Evolutionary conservation across 805 yeast species (phyloP), one percentile per base, ranked within the genome.

Genomic region (Tetrapisispora nanseiensis): DNA sequence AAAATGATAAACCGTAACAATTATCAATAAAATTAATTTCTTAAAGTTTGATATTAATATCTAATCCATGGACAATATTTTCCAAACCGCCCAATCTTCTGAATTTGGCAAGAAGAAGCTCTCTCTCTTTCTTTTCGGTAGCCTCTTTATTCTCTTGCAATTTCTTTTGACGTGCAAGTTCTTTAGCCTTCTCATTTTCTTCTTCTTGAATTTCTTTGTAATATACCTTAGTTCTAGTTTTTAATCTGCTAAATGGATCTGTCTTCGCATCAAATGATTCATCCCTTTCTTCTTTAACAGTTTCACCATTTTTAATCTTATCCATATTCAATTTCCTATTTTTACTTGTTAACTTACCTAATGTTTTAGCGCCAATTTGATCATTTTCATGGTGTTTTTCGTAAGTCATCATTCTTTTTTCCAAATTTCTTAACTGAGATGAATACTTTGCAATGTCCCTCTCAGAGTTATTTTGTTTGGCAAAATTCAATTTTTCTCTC

Each of bases 161-260:
- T 40, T 69, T 71, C 45, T 70, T 70, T 41, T 68, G 69, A 39
- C 68, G 67, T 6, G 77, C 80, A 43, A 74, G 72, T 27, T 67
- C 71, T 43, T 75, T 67, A 3, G 80, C 82, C 59, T 70, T 73
- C 50, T 73, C 78, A 50, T 79, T 76, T 48, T 73, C 81, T 46
- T 71, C 74, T 47, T 71, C 70, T 47, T 72, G 76, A 37, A 71
- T 65, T 43, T 61, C 74, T 37, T 70, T 68, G 40, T 87, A 86
- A 63, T 86, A 90, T 46, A 86, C 77, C 54, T 85, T 76, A 1
- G 97, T 85, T 47, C 79, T 82, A 1, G 97, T 90, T 59, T 85
- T 82, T 57, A 92, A 74, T 61, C 97, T 78, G 51, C 83, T 77
- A 63, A 92, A 92, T 19, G 98, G 97, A 66, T 92, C 85, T 52